Evolutionary conservation across 345 rosid species (phyloP), one percentile per base, ranked within the genome.

Genomic region (Murraya paniculata): DNA sequence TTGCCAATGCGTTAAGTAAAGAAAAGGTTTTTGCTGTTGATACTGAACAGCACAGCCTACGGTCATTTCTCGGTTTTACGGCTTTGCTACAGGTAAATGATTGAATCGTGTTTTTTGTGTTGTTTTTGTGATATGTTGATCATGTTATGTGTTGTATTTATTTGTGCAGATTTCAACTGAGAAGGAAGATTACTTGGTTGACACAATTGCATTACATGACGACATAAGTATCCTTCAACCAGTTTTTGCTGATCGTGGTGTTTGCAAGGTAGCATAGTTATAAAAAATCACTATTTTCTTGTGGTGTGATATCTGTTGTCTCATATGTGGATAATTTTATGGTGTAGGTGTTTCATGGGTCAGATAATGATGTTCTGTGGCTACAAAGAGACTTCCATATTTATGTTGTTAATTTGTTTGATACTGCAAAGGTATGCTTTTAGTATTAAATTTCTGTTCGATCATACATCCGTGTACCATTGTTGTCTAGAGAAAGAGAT

Each of bases 351-450:
- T 95, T 95, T 83, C 99, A 93, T 64, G 97, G 99, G 65, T 97
- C 97, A 64, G 99, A 95, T 84, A 94, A 93, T 81, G 99, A 95
- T 80, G 84, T 95, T 76, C 84, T 93, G 24, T 95, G 99, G 99
- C 89, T 93, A 56, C 99, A 95, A 86, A 86, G 99, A 80, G 99
- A 93, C 85, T 95, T 95, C 83, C 98, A 91, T 77, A 87, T 95
- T 57, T 93, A 93, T 78, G 92, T 95, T 77, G 96, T 95, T 74
- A 95, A 95, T 77, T 86, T 95, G 79, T 92, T 93, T 80, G 99
- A 95, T 83, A 95, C 99, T 57, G 98, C 94, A 50, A 95, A 95
- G 97, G 99, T 93, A 75, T 74, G 78, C 35, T 65, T 78, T 41
- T 36, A 24, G 41, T 45, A 25, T 36, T 39, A 24, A 4, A 50